Percentiles rank a stretch among this genome's conserved stretches.
These are phyloP conservation scores for Piloderma croceum DNA, from an alignment of 768 basidiomycete genomes.

Conservation along the genomic window DNA sequence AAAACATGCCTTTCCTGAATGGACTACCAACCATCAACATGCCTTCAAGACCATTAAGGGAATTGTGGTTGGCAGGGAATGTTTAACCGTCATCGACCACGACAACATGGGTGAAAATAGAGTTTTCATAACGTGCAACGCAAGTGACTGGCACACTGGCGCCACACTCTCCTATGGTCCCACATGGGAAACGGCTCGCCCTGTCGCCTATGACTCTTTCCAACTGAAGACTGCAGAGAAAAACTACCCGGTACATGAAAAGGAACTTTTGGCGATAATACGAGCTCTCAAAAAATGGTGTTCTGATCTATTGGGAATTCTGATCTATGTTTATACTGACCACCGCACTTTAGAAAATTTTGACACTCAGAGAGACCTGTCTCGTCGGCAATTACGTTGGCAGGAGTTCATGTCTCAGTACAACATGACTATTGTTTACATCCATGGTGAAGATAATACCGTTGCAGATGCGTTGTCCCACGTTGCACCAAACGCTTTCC, in stretches of 20 bases:
- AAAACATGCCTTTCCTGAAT: constrained; percentile 16
- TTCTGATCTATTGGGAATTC: constrained; percentile 17
- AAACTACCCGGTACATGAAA: no score
- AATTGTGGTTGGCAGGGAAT: constrained; percentile 19
- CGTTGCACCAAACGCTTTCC: constrained; percentile 11
- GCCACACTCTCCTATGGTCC: constrained; percentile 27
- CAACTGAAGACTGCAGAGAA: no score
- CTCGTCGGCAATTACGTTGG: constrained; percentile 32
- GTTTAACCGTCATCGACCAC: constrained; percentile 27
- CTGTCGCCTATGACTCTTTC: constrained; percentile 29
- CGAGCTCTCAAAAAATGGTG: constrained; percentile 24
- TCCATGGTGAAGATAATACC: constrained; percentile 34
- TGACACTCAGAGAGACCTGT: constrained; percentile 26
- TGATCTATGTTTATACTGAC: no score
- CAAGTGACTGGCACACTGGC: constrained; percentile 24
- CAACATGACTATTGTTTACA: no score
- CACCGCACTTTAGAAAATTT: no score
- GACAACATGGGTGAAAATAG: no score
- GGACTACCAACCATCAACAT: constrained; percentile 22
- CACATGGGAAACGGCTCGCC: constrained; percentile 25
- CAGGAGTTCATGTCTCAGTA: constrained; percentile 30
- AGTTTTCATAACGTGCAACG: constrained; percentile 32
- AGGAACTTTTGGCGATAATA: no score
- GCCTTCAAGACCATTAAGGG: constrained; percentile 34
- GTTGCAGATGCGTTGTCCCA: constrained; percentile 37